phyloP scores from a whole-genome alignment of 2,329 filamentous ascomycete genomes.

The Verticillium tricorpus region DNA sequence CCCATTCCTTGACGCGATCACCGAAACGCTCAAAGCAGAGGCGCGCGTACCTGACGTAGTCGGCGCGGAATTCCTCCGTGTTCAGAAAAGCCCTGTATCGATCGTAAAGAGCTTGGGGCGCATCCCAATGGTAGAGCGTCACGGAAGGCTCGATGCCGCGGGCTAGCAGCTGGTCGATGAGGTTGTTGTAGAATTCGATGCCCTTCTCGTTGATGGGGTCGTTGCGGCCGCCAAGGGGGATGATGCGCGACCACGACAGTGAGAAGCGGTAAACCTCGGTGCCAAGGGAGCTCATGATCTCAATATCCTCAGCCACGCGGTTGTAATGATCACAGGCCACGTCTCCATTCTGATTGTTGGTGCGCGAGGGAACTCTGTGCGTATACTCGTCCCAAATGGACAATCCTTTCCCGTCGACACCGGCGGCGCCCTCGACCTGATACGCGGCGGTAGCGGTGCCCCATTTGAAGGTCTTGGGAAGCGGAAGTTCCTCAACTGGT shows the following conservation, averaged over 20 bases:
- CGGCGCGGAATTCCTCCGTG: slow-evolving; percentile 75
- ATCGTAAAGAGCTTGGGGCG: slow-evolving; percentile 72
- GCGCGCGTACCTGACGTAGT: slow-evolving; percentile 75
- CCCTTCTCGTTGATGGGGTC: slow-evolving; percentile 78
- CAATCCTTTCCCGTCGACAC: slow-evolving; percentile 72
- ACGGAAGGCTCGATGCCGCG: slow-evolving; percentile 77
- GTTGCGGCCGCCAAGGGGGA: slow-evolving; percentile 77
- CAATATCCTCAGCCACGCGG: slow-evolving; percentile 71
- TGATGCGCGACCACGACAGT: slow-evolving; percentile 78
- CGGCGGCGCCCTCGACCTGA: slow-evolving; percentile 75
- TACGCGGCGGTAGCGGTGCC: slow-evolving; percentile 79
- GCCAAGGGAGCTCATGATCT: slow-evolving; percentile 68
- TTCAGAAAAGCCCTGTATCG: slow-evolving; percentile 79
- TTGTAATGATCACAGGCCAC: slow-evolving; percentile 87
- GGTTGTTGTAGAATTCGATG: slow-evolving; percentile 71
- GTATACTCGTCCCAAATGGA: slow-evolving; percentile 93
- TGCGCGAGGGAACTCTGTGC: slow-evolving; percentile 74
- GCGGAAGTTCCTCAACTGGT: slow-evolving; percentile 19
- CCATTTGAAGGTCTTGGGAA: slow-evolving; percentile 70
- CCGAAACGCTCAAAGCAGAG: slow-evolving; percentile 70
- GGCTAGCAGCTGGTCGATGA: slow-evolving; percentile 72
- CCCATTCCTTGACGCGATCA: slow-evolving; percentile 75
- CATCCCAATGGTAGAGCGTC: slow-evolving; percentile 85
- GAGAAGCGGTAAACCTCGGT: slow-evolving; percentile 80
- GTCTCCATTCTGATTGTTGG: slow-evolving; percentile 68